Evolutionary conservation across 2,329 filamentous ascomycete species (phyloP).

Genomic region (Acrodontium crateriforme): DNA sequence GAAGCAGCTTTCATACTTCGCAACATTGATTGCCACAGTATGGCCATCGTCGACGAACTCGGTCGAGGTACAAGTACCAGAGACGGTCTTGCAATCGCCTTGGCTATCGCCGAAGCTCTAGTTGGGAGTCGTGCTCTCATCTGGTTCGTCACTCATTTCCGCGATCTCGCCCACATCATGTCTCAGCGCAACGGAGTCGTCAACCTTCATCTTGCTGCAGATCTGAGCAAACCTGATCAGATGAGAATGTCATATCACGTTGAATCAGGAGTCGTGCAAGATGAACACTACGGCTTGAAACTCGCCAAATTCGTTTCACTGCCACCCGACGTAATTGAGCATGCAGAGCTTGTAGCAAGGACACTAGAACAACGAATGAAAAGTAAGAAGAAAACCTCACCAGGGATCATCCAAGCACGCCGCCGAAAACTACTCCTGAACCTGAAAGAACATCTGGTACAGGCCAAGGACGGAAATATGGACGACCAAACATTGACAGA

Average conservation of each 20-base stretch:
- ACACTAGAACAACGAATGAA: constrained; percentile 46
- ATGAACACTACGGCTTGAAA: constrained; percentile 70
- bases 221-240: constrained; percentile 40
- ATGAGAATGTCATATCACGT: constrained; percentile 87
- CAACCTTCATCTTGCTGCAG: constrained; percentile 66
- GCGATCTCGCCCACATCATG: constrained; percentile 64
- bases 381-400: constrained; percentile 44
- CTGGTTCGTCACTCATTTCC: constrained; percentile 92
- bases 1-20: constrained; percentile 87
- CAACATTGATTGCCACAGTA: constrained; percentile 55
- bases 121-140: constrained; percentile 63
- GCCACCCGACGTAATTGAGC: constrained; percentile 50
- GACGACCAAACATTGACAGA: constrained; percentile 46
- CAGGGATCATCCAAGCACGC: constrained; percentile 44
- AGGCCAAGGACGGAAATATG: constrained; percentile 53
- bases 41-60: constrained; percentile 76
- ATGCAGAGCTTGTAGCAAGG: constrained; percentile 52
- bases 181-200: constrained; percentile 63
- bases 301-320: constrained; percentile 64
- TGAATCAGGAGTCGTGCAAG: constrained; percentile 52
- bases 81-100: constrained; percentile 78
- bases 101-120: constrained; percentile 79
- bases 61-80: constrained; percentile 79
- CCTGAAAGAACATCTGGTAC: constrained; percentile 56
- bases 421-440: constrained; percentile 60